Percentiles rank a stretch among this genome's conserved stretches.
Evolutionary conservation across 768 basidiomycete species (phyloP).

Genomic region (Asterophora lycoperdoides): DNA sequence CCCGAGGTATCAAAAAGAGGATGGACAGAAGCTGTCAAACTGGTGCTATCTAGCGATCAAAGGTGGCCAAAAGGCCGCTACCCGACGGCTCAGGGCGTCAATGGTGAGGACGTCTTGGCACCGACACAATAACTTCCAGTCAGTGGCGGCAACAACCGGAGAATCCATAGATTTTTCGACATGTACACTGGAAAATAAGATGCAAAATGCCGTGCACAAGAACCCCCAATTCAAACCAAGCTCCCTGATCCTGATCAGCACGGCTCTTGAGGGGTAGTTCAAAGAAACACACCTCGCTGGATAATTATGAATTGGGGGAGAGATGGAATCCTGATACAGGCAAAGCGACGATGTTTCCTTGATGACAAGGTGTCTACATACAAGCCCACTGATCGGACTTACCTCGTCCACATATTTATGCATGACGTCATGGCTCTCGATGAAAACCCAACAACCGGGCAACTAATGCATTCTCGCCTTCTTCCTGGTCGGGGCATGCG

Average conservation of each 20-base stretch:
- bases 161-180: not conserved
- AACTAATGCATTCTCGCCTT: constrained; percentile 51
- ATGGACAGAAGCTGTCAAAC: too few species aligned
- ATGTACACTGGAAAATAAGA: too few species aligned
- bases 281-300: not conserved
- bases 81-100: too few species aligned
- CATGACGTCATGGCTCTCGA: constrained; percentile 1
- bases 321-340: not conserved
- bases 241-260: not conserved
- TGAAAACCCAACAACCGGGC: constrained; percentile 7
- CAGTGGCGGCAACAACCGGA: too few species aligned
- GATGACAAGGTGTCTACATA: not conserved
- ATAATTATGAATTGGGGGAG: not conserved
- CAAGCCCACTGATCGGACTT: not conserved
- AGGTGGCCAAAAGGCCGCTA: too few species aligned
- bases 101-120: too few species aligned
- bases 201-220: too few species aligned
- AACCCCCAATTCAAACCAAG: not conserved
- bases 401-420: constrained; percentile 10
- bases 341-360: not conserved
- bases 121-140: too few species aligned
- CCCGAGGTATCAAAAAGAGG: too few species aligned
- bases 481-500: constrained; percentile 45
- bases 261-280: not conserved
- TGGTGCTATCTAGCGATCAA: too few species aligned